phyloP scores from a whole-genome alignment of 2,329 filamentous ascomycete species.

The Rutstroemia sp. region DNA sequence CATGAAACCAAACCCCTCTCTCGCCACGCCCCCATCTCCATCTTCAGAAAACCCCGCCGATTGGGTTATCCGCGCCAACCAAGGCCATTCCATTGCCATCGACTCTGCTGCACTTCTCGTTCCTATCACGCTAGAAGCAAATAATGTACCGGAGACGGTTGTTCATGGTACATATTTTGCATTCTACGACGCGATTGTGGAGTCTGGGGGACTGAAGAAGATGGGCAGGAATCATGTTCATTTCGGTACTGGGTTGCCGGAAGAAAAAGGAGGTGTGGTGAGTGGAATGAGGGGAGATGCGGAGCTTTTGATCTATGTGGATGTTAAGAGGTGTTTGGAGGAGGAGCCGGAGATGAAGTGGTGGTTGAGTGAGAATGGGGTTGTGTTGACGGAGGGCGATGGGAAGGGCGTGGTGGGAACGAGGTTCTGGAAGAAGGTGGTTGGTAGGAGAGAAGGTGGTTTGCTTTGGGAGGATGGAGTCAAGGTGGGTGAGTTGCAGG shows the following conservation, averaged over 20 bases:
- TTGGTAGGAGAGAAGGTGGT: constrained; percentile 50
- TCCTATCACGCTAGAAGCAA: constrained; percentile 53
- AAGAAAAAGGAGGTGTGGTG: constrained; percentile 43
- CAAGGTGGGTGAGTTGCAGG: constrained; percentile 59
- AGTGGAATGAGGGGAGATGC: constrained; percentile 76
- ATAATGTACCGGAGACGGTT: constrained; percentile 56
- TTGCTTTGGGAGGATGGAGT: constrained; percentile 66
- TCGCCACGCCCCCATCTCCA: constrained; percentile 17
- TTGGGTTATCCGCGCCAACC: constrained; percentile 89
- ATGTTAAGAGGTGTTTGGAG: constrained; percentile 58
- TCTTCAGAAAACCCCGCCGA: constrained; percentile 46
- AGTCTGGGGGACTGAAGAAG: constrained; percentile 66
- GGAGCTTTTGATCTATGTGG: constrained; percentile 70
- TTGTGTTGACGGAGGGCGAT: constrained; percentile 58
- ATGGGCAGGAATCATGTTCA: constrained; percentile 90
- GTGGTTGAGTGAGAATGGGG: constrained; percentile 74
- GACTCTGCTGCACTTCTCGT: constrained; percentile 65
- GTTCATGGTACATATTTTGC: constrained; percentile 87
- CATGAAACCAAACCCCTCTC: constrained; percentile 49
- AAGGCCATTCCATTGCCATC: constrained; percentile 80
- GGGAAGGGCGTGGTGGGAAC: constrained; percentile 55
- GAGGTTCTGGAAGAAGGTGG: constrained; percentile 65
- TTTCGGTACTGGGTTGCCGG: constrained; percentile 68
- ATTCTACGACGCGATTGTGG: constrained; percentile 68
- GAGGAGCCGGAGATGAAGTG: constrained; percentile 52